A percentile compares a stretch with the other conserved stretches of the same genome.
phyloP scores from a whole-genome alignment of 2,329 filamentous ascomycete genomes.

The Fusarium drepaniforme region DNA sequence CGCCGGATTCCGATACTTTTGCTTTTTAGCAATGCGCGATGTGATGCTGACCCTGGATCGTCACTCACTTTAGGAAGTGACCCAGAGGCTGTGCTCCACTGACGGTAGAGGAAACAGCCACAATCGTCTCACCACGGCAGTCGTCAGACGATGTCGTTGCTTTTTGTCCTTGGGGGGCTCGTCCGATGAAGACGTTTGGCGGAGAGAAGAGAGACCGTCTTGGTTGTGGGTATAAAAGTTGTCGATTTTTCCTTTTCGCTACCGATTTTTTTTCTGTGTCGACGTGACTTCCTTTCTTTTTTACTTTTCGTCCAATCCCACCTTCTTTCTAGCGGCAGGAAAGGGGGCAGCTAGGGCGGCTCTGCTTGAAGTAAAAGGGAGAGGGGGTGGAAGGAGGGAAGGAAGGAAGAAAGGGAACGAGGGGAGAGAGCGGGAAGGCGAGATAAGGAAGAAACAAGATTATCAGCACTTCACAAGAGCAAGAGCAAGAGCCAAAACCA shows the following conservation, averaged over 20 bases:
- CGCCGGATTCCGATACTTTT: constrained; percentile 42
- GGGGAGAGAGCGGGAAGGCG: constrained; percentile 23
- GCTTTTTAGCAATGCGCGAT: constrained; percentile 43
- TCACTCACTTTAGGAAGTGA: constrained; percentile 41
- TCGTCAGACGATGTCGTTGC: constrained; percentile 41
- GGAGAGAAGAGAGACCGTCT: constrained; percentile 19
- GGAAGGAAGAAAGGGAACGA: constrained; percentile 11
- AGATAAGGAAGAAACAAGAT: constrained; percentile 34
- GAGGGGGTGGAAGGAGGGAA: background rate
- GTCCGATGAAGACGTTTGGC: constrained; percentile 36
- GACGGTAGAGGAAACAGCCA: constrained; percentile 29
- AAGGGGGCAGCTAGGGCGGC: constrained; percentile 5
- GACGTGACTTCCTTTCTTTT: constrained; percentile 25
- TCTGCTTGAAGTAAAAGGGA: constrained; percentile 13
- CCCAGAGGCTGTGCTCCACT: constrained; percentile 34
- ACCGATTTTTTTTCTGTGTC: constrained; percentile 1
- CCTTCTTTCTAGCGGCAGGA: constrained; percentile 5
- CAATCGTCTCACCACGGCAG: constrained; percentile 41
- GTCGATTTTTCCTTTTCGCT: constrained; percentile 33
- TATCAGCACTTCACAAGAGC: constrained; percentile 31
- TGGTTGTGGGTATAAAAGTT: constrained; percentile 15
- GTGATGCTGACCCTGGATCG: constrained; percentile 37
- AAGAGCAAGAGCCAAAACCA: constrained; percentile 33
- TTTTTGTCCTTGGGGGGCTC: constrained; percentile 36
- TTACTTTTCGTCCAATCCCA: constrained; percentile 26